phyloP scores from a whole-genome alignment of 768 basidiomycete species.

The Leccinum incarnatum region DNA sequence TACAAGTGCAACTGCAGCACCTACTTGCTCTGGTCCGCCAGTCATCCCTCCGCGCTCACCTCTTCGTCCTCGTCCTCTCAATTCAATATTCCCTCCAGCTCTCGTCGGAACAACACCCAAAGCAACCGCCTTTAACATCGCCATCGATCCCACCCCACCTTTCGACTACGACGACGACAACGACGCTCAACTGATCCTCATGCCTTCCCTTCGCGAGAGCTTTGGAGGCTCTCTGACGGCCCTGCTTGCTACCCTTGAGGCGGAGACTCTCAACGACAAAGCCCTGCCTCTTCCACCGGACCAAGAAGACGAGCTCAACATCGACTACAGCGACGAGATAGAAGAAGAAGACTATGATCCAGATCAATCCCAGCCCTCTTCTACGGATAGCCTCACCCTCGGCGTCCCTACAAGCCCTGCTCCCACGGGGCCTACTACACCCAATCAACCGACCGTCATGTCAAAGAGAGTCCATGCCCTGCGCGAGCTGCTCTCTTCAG shows the following conservation, averaged over 20 bases:
- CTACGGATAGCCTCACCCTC: constrained; percentile 28
- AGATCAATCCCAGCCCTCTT: constrained; percentile 23
- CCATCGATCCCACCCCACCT: neutral
- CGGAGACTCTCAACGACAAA: constrained; percentile 30
- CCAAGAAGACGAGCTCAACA: constrained; percentile 21
- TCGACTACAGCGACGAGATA: constrained; percentile 22
- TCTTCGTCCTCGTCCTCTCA: constrained; percentile 29
- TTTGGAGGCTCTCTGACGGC: constrained; percentile 33
- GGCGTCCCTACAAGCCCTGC: constrained; percentile 8
- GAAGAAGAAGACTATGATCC: constrained; percentile 31
- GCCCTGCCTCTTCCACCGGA: constrained; percentile 30
- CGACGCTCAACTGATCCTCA: constrained; percentile 18
- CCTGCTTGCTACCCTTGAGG: constrained; percentile 31
- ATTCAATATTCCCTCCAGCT: constrained; percentile 3
- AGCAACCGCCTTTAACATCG: constrained; percentile 2
- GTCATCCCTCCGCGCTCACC: constrained; percentile 32
- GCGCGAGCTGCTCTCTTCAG: constrained; percentile 73
- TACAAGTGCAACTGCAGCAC: neutral
- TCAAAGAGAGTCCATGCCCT: constrained; percentile 78
- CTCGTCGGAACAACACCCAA: constrained; percentile 13
- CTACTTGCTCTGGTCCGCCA: constrained; percentile 13
- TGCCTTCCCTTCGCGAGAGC: constrained; percentile 30
- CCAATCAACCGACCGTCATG: constrained; percentile 37
- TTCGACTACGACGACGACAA: constrained; percentile 22
- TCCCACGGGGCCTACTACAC: constrained; percentile 13